Evolutionary conservation across 2,329 filamentous ascomycete species (phyloP).

Genomic region (Clonostachys solani): DNA sequence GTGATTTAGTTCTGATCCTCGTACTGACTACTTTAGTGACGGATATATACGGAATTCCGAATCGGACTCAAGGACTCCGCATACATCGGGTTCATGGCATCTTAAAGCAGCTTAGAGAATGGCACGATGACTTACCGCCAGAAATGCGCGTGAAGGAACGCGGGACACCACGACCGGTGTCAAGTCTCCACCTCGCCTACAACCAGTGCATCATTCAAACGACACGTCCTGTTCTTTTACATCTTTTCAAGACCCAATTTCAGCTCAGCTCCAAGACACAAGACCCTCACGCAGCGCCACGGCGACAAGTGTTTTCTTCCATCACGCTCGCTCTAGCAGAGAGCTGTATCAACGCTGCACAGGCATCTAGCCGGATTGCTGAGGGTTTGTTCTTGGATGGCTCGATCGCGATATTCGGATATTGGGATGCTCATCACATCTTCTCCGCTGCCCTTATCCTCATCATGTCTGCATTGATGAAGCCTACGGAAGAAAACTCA

Average conservation of each 20-base stretch:
- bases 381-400: conserved; percentile 13
- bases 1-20: neutral
- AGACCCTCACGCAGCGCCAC: conserved; percentile 2
- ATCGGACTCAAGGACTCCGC: conserved; percentile 16
- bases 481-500: conserved; percentile 14
- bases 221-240: conserved; percentile 18
- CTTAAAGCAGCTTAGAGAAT: conserved; percentile 17
- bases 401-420: conserved; percentile 18
- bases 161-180: conserved; percentile 13
- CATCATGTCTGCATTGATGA: conserved; percentile 22
- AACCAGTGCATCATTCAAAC: conserved; percentile 28
- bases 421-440: conserved; percentile 24
- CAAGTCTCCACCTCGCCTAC: conserved; percentile 21
- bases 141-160: conserved; percentile 16
- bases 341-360: conserved; percentile 22
- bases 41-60: conserved; percentile 19
- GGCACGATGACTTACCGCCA: conserved; percentile 15
- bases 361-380: conserved; percentile 17
- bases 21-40: conserved; percentile 7
- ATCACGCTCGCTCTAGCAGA: conserved; percentile 23
- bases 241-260: conserved; percentile 22
- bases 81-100: conserved; percentile 19
- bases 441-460: conserved; percentile 22
- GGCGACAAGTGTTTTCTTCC: conserved; percentile 16
- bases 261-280: conserved; percentile 7